These are phyloP conservation scores for Brasenia schreberi DNA, from an alignment of 164 flowering plant species.

Conservation along the genomic window DNA sequence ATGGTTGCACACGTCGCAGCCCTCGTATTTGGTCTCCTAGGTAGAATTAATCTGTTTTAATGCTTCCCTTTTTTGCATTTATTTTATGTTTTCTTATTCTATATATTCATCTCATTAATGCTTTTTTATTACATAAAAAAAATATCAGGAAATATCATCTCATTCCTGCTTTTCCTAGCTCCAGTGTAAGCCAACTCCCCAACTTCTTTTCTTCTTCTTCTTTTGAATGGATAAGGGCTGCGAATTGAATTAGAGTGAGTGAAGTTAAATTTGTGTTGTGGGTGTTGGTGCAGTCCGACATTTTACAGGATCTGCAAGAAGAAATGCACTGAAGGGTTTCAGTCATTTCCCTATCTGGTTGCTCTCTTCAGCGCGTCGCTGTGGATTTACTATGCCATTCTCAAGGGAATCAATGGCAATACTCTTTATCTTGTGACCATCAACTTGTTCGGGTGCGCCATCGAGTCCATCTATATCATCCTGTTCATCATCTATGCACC, in stretches of 20 bases:
- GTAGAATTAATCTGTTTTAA: slow-evolving; percentile 12
- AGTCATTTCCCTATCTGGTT: slow-evolving; percentile 36
- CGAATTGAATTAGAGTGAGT: background rate
- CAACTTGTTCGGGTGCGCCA: slow-evolving; percentile 30
- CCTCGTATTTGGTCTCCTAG: slow-evolving; percentile 43
- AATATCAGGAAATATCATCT: slow-evolving; percentile 47
- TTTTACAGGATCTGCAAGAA: slow-evolving; percentile 31
- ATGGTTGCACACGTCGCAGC: slow-evolving; percentile 16
- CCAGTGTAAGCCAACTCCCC: slow-evolving; percentile 40
- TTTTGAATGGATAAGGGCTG: background rate
- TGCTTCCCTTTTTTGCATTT: background rate
- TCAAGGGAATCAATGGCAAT: slow-evolving; percentile 23
- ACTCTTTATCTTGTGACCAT: slow-evolving; percentile 38
- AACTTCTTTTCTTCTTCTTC: background rate
- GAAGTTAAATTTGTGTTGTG: background rate
- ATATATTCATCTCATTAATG: background rate
- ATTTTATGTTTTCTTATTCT: background rate
- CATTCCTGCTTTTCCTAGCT: slow-evolving; percentile 55
- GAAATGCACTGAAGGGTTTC: slow-evolving; percentile 42
- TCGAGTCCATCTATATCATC: slow-evolving; percentile 27
- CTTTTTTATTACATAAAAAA: background rate
- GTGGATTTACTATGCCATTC: slow-evolving; percentile 23
- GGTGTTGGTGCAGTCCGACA: slow-evolving; percentile 30
- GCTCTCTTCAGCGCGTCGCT: slow-evolving; percentile 42
- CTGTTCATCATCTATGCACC: slow-evolving; percentile 29